These are phyloP conservation scores for Colletotrichum incanum DNA, from an alignment of 2,329 filamentous ascomycete species.

Conservation along the genomic window DNA sequence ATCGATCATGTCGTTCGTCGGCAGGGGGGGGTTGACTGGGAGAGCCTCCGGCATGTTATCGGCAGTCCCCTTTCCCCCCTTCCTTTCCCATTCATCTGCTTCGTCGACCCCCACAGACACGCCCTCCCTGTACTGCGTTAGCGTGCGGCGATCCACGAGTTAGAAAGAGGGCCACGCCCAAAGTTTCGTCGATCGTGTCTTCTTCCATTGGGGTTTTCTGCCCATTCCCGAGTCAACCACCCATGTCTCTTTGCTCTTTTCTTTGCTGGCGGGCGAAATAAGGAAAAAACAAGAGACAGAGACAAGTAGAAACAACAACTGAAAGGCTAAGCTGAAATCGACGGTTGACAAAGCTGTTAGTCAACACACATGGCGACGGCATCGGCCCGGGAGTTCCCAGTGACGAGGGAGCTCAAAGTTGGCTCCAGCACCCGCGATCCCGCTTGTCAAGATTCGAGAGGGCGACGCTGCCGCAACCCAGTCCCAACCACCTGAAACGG, in stretches of 20 bases:
- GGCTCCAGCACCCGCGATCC: constrained; percentile 32
- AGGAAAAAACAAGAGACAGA: neutral
- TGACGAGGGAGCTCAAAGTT: constrained; percentile 9
- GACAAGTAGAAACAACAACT: neutral
- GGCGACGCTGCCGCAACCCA: constrained; percentile 11
- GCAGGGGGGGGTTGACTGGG: constrained; percentile 1
- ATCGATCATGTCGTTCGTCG: constrained; percentile 29
- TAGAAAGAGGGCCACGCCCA: constrained; percentile 23
- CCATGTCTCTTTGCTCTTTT: neutral
- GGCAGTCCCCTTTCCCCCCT: neutral
- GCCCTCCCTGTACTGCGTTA: constrained; percentile 32
- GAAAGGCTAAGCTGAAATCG: constrained; percentile 22
- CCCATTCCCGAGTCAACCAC: constrained; percentile 21
- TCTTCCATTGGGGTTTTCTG: constrained; percentile 4
- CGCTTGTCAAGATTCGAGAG: constrained; percentile 36
- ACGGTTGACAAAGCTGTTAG: constrained; percentile 40
- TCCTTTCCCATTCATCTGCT: too few relatives aligned
- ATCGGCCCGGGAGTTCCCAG: constrained; percentile 20
- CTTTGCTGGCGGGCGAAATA: neutral
- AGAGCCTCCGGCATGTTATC: constrained; percentile 22
- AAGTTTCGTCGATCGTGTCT: constrained; percentile 37
- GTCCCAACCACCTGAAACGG: constrained; percentile 42
- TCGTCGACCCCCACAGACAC: constrained; percentile 28
- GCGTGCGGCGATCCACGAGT: constrained; percentile 36
- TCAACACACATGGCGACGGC: constrained; percentile 20